A percentile compares a stretch with the other conserved stretches of the same genome.
Conservation (phyloP, 2,329 filamentous ascomycete genomes). For the Neospermospora avenae region DNA sequence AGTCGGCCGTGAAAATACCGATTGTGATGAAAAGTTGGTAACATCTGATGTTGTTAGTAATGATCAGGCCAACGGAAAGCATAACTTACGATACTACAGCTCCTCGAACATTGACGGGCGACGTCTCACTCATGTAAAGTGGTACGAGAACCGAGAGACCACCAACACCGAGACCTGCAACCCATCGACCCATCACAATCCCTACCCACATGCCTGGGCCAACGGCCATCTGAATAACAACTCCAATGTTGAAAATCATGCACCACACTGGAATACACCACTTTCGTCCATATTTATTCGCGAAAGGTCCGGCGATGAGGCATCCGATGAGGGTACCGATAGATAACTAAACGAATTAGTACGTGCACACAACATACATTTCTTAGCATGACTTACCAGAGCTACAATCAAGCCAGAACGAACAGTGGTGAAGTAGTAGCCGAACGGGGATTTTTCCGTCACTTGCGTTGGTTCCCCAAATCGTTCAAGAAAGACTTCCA, state of each 20-base stretch:
- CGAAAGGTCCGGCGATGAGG: slow-evolving; percentile 69
- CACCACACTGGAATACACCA: slow-evolving; percentile 53
- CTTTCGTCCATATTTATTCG: slow-evolving; percentile 60
- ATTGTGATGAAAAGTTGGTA: slow-evolving; percentile 74
- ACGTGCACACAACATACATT: slow-evolving; percentile 28
- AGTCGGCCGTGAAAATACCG: slow-evolving; percentile 58
- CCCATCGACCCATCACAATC: slow-evolving; percentile 58
- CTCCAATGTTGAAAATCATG: slow-evolving; percentile 59
- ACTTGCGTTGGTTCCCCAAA: slow-evolving; percentile 44
- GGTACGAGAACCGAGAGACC: slow-evolving; percentile 63
- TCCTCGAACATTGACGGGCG: slow-evolving; percentile 60
- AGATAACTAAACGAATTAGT: slow-evolving; percentile 58
- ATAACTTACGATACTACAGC: slow-evolving; percentile 47
- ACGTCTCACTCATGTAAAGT: slow-evolving; percentile 64
- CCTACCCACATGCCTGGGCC: slow-evolving; percentile 59
- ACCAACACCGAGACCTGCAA: slow-evolving; percentile 66
- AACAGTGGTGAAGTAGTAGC: slow-evolving; percentile 51
- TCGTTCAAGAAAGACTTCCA: slow-evolving; percentile 52
- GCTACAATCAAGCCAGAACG: slow-evolving; percentile 63
- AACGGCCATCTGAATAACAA: slow-evolving; percentile 60
- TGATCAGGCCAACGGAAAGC: not conserved
- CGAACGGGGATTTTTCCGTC: slow-evolving; percentile 25
- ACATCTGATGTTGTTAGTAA: slow-evolving; percentile 38
- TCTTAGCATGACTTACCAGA: slow-evolving; percentile 46
- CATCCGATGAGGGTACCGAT: slow-evolving; percentile 77